These are phyloP conservation scores for Aspergillus alliaceus DNA, from an alignment of 2,329 filamentous ascomycete genomes.

Conservation along the genomic window DNA sequence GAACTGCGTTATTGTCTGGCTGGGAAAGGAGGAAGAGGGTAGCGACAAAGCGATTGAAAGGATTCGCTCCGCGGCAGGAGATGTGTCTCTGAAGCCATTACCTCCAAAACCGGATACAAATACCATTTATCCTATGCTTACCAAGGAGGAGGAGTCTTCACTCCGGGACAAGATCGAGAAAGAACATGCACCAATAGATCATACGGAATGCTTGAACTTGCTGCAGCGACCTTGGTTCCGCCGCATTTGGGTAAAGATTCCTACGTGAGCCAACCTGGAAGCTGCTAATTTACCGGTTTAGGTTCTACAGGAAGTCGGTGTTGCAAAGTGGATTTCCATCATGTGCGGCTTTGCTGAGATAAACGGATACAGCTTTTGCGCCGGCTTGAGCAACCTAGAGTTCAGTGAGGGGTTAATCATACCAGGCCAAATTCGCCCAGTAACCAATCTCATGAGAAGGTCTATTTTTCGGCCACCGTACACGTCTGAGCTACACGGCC, in stretches of 20 bases:
- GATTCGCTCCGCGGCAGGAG: not conserved
- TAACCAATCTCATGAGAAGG: not conserved
- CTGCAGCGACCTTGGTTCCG: not conserved
- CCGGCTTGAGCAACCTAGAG: no score
- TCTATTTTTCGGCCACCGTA: not conserved
- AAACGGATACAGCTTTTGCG: not conserved
- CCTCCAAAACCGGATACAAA: no score
- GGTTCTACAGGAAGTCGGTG: not conserved
- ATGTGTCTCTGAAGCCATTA: no score
- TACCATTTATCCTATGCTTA: no score
- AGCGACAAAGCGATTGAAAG: not conserved
- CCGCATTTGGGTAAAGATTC: not conserved
- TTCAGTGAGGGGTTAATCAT: no score
- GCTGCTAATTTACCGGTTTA: no score
- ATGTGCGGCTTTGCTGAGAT: not conserved
- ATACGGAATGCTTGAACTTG: not conserved
- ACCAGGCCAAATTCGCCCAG: no score
- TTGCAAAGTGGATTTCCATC: not conserved
- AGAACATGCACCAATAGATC: not conserved
- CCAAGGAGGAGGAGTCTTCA: no score
- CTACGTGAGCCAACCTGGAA: no score
- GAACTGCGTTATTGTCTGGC: no score
- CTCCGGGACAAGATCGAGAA: no score
- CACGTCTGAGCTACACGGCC: not conserved
- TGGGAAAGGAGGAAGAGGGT: not conserved